phyloP scores from a whole-genome alignment of 495 filamentous ascomycete genomes.

The Talaromyces wortmannii region DNA sequence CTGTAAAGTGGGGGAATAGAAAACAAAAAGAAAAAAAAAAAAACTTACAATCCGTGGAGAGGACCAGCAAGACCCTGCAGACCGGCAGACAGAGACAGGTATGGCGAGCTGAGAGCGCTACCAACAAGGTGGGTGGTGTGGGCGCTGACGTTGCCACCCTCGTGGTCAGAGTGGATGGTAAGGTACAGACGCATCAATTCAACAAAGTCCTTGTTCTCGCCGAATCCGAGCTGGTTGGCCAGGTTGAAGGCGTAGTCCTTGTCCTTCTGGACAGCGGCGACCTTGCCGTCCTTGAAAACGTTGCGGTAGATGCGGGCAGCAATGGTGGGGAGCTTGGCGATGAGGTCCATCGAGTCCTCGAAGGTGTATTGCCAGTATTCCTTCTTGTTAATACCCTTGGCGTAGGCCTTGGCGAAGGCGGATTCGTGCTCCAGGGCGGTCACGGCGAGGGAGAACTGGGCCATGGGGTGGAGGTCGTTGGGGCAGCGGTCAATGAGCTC shows the following conservation, averaged over 20 bases:
- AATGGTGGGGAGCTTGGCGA: constrained; percentile 98
- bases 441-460: constrained; percentile 96
- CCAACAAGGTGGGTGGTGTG: constrained; percentile 98
- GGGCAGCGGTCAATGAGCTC: constrained; percentile 99
- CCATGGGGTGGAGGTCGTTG: constrained; percentile 97
- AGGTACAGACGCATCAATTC: constrained; percentile 98
- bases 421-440: constrained; percentile 98
- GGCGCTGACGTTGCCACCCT: constrained; percentile 96
- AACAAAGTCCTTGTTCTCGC: constrained; percentile 91
- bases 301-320: constrained; percentile 98
- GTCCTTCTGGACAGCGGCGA: constrained; percentile 88
- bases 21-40: too few species aligned
- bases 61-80: constrained; percentile 96
- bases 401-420: constrained; percentile 94
- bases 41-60: constrained; percentile 77
- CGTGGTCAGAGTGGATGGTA: constrained; percentile 98
- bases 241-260: constrained; percentile 99
- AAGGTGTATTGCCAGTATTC: constrained; percentile 99
- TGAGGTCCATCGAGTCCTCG: constrained; percentile 99
- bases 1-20: background rate
- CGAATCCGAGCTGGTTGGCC: constrained; percentile 96
- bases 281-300: constrained; percentile 99
- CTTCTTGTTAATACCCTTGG: constrained; percentile 96
- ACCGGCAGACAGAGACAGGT: constrained; percentile 92
- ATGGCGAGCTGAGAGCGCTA: constrained; percentile 92